These are phyloP conservation scores for Erigeron philadelphicus DNA, from an alignment of 140 eudicot species.

Conservation along the genomic window DNA sequence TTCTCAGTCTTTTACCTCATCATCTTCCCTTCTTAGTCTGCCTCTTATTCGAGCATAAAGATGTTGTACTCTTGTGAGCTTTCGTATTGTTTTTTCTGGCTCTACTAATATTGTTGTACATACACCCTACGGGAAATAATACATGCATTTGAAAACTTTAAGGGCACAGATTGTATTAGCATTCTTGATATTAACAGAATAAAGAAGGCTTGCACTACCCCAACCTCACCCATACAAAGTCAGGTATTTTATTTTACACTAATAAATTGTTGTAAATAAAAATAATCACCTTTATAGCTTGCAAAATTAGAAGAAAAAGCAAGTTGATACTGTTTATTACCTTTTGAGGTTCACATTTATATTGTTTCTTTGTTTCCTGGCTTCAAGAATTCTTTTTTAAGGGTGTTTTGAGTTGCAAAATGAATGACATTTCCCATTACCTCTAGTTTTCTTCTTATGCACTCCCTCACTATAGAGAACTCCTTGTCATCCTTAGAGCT, in stretches of 20 bases:
- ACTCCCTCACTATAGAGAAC: conserved; percentile 75
- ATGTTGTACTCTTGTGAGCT: conserved; percentile 89
- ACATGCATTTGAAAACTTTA: neutral
- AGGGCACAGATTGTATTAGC: conserved; percentile 2
- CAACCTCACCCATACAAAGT: no score
- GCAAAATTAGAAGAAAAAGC: no score
- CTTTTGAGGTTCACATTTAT: no score
- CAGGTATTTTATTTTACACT: no score
- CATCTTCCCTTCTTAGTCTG: conserved; percentile 73
- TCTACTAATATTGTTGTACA: conserved; percentile 56
- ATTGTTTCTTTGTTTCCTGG: no score
- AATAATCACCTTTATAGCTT: no score
- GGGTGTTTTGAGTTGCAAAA: neutral
- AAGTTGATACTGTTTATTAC: no score
- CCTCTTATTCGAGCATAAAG: conserved; percentile 78
- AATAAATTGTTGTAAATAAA: no score
- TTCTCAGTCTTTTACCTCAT: conserved; percentile 54
- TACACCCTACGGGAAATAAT: conserved; percentile 47
- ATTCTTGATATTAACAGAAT: conserved; percentile 12
- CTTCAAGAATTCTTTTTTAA: no score
- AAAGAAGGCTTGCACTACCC: neutral
- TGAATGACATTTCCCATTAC: conserved; percentile 31
- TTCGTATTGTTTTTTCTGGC: conserved; percentile 73
- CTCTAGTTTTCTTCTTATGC: conserved; percentile 74
- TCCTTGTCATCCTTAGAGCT: conserved; percentile 85